Evolutionary conservation across 1,284 basidiomycete genomes (phyloP), one percentile per base, ranked within the genome.

Genomic region (Ustilago shanxiensis): DNA sequence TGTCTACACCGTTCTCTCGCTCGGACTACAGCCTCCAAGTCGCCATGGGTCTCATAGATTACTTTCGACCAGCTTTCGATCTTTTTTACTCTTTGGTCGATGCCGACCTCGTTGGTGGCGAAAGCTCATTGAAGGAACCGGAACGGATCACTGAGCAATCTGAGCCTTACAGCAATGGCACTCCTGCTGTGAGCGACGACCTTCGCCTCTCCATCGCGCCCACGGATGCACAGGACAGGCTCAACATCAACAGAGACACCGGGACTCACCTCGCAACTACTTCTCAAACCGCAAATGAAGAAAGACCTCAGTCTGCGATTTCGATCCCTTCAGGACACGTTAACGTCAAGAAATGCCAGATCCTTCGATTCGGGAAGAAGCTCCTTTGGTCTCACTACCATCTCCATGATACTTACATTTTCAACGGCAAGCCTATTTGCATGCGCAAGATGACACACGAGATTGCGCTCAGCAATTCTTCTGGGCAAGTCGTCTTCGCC

Each of bases 321-420:
- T 33, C 31, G 31, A 33, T 5, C 11, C 31, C 31, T 5, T 11
- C 31, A 33, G 8, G 3, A 28, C 47, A 28, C n/a, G 4, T 1
- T 24, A 20, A 24, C 9, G 24, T 49, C 24, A 4, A 6, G 24
- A 49, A 18, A 24, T 49, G 47, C 26, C 22, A 49, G 3, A 1
- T 35, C 16, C 10, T 33, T 0, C 31, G 29, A 13, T 52, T 52
- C 20, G 10, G 11, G 31, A 20, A 41, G 14, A 49, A 62, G n/a
- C 44, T 62, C 2, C 16, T 62, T 3, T 41, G 14, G 22, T 55
- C 31, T 3, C 18, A 41, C 33, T 62, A 49, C 9, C 33, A 62
- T 8, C 26, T 50, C 1, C 7, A n/a, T 4, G 45, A 49, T 10
- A 18, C 18, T 1, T 62, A 55, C 53, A 37, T 62, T 7, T 62